Conservation (phyloP, 305 asterid genomes). For the Lippia alba region DNA sequence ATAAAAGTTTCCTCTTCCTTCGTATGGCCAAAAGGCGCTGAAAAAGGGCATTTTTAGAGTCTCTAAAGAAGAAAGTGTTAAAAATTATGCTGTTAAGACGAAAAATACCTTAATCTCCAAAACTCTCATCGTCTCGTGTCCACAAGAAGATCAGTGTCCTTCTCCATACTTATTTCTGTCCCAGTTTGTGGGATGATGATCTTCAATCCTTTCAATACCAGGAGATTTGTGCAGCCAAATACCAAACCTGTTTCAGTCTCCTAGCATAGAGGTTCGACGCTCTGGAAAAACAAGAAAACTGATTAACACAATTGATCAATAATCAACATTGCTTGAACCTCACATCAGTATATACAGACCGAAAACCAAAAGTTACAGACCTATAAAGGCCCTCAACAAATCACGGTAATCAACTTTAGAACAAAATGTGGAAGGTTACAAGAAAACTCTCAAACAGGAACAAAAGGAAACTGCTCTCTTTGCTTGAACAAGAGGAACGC, state of each 20-base stretch:
- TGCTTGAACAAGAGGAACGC: slow-evolving; percentile 2
- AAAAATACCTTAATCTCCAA: background rate
- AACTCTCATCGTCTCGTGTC: background rate
- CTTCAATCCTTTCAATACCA: background rate
- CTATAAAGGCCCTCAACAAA: background rate
- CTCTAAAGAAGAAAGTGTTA: background rate
- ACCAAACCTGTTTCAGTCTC: background rate
- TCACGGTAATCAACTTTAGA: background rate
- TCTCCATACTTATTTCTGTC: background rate
- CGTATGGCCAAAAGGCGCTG: slow-evolving; percentile 2
- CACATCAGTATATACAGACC: background rate
- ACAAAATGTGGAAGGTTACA: background rate
- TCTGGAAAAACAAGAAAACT: slow-evolving; percentile 11
- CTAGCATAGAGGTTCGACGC: background rate
- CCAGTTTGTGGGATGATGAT: background rate
- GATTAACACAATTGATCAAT: background rate
- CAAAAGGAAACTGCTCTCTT: slow-evolving; percentile 3
- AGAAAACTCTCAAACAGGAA: background rate
- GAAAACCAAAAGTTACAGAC: background rate
- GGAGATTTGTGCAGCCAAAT: background rate
- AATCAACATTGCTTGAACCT: background rate
- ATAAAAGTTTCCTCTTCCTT: background rate
- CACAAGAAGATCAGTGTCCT: background rate
- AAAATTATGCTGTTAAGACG: background rate
- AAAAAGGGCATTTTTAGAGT: background rate